A percentile compares a stretch with the other conserved stretches of the same genome.
These are phyloP conservation scores for Russula olivacea DNA, from an alignment of 768 basidiomycete genomes.

Conservation along the genomic window DNA sequence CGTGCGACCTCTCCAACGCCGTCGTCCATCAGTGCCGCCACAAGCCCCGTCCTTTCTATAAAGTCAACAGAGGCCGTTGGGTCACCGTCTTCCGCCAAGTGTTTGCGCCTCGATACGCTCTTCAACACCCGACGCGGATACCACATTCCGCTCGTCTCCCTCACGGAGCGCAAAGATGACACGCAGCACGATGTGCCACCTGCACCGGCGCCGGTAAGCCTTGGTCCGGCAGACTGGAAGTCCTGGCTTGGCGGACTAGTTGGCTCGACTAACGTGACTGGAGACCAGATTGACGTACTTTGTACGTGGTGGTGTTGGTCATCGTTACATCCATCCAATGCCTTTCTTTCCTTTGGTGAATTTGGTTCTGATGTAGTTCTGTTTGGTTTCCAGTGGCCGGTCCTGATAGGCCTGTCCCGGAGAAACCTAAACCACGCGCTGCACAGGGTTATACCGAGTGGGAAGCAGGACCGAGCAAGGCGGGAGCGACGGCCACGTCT, in stretches of 20 bases:
- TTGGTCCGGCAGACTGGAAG: constrained; percentile 48
- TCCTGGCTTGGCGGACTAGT: constrained; percentile 44
- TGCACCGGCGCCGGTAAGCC: constrained; percentile 56
- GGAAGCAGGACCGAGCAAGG: constrained; percentile 18
- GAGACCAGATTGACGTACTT: constrained; percentile 54
- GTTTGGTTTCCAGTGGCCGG: constrained; percentile 49
- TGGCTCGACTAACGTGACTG: constrained; percentile 41
- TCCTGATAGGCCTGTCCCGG: constrained; percentile 52
- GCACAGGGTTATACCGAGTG: constrained; percentile 9
- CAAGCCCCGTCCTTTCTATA: neutral
- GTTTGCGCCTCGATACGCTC: constrained; percentile 49
- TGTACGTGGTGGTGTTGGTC: constrained; percentile 35
- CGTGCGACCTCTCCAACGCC: constrained; percentile 27
- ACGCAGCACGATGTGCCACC: constrained; percentile 35
- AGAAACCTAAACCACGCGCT: constrained; percentile 27
- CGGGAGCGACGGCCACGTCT: constrained; percentile 23
- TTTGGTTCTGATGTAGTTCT: neutral
- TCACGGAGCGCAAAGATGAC: constrained; percentile 37
- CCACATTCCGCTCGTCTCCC: constrained; percentile 46
- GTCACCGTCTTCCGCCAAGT: constrained; percentile 31
- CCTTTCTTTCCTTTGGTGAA: neutral
- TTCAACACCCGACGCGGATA: constrained; percentile 52
- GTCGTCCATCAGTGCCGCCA: constrained; percentile 28
- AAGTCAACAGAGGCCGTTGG: neutral
- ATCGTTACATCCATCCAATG: neutral